These are phyloP conservation scores for Candida coleopterorum DNA, from an alignment of 805 yeast species.

Conservation along the genomic window DNA sequence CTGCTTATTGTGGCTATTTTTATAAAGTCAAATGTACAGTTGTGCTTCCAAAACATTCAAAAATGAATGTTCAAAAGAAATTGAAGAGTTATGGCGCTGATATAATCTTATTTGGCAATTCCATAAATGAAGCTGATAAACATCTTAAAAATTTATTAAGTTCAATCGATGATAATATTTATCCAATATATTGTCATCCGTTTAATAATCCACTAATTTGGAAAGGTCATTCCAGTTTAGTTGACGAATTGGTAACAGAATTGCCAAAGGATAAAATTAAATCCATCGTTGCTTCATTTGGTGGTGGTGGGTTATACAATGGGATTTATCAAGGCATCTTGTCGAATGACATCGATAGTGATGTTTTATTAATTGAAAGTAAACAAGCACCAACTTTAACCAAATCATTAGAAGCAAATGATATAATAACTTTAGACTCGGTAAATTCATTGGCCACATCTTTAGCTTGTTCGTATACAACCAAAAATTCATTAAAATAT, in stretches of 20 bases:
- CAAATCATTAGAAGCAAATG: constrained; percentile 43
- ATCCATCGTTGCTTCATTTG: constrained; percentile 50
- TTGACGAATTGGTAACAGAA: constrained; percentile 40
- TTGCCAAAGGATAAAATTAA: constrained; percentile 22
- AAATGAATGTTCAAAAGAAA: constrained; percentile 39
- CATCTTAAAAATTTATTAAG: constrained; percentile 28
- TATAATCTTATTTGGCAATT: constrained; percentile 42
- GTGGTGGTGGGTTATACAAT: constrained; percentile 56
- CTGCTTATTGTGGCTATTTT: constrained; percentile 41
- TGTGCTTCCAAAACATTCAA: constrained; percentile 52
- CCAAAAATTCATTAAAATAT: constrained; percentile 44
- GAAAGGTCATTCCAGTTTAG: constrained; percentile 49
- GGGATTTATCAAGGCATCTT: constrained; percentile 46
- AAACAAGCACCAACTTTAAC: constrained; percentile 57
- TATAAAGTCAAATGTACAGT: constrained; percentile 49
- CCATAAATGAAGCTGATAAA: constrained; percentile 50
- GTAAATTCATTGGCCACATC: constrained; percentile 58
- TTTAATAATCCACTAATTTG: constrained; percentile 48
- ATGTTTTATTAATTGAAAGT: constrained; percentile 49
- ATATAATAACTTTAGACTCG: constrained; percentile 40
- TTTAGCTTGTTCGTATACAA: constrained; percentile 57
- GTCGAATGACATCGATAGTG: constrained; percentile 23
- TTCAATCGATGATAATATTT: constrained; percentile 16
- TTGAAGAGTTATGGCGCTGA: constrained; percentile 47
- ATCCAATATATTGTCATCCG: constrained; percentile 51